Percentiles rank a stretch among this genome's conserved stretches.
phyloP scores from a whole-genome alignment of 345 rosid genomes.

The Tarenaya hassleriana region DNA sequence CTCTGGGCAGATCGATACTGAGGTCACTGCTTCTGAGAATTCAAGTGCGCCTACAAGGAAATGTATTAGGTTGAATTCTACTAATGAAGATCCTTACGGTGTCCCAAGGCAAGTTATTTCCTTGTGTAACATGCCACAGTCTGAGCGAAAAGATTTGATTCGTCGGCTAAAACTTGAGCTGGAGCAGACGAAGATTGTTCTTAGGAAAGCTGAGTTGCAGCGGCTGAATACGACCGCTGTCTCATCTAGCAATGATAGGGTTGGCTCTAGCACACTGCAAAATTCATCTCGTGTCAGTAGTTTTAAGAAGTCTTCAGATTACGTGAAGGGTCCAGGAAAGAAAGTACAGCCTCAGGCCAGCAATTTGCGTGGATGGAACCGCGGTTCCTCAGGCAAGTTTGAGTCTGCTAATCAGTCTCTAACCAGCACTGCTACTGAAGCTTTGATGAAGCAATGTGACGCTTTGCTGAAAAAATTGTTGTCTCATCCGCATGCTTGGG shows the following conservation, averaged over 20 bases:
- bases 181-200: constrained; percentile 56
- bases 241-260: constrained; percentile 62
- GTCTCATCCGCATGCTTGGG: constrained; percentile 79
- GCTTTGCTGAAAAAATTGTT: constrained; percentile 55
- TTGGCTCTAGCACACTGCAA: constrained; percentile 53
- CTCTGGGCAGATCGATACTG: constrained; percentile 60
- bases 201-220: constrained; percentile 55
- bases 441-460: constrained; percentile 80
- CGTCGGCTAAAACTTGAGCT: constrained; percentile 54
- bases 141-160: constrained; percentile 62
- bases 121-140: constrained; percentile 45
- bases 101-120: constrained; percentile 61
- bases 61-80: constrained; percentile 46
- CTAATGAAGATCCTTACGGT: constrained; percentile 43
- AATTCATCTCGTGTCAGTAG: constrained; percentile 31
- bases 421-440: constrained; percentile 36
- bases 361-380: constrained; percentile 38
- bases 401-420: constrained; percentile 40
- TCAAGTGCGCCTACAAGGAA: constrained; percentile 50
- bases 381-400: constrained; percentile 49
- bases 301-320: constrained; percentile 36
- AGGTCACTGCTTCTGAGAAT: constrained; percentile 66
- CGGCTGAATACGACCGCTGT: constrained; percentile 35
- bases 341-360: constrained; percentile 37
- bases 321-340: constrained; percentile 44